phyloP scores from a whole-genome alignment of 2,329 filamentous ascomycete species.

The Exophiala calicioides region DNA sequence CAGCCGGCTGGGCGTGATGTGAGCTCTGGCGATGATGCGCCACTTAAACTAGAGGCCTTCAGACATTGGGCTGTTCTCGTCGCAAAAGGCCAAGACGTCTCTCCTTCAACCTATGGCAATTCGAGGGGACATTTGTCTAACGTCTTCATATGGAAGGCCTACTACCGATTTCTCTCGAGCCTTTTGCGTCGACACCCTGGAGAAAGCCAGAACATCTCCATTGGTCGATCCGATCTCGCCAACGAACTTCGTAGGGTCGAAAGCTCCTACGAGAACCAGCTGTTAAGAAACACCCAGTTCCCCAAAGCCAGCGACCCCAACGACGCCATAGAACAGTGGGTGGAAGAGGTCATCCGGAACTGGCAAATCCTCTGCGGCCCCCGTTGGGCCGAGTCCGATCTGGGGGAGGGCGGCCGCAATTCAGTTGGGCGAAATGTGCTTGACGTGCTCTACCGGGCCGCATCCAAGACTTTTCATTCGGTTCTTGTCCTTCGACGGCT shows the following conservation, averaged over 20 bases:
- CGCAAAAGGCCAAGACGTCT: constrained; percentile 19
- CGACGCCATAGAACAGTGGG: constrained; percentile 77
- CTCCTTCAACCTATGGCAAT: constrained; percentile 26
- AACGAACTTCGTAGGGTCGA: constrained; percentile 80
- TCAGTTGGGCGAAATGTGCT: constrained; percentile 74
- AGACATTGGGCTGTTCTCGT: constrained; percentile 43
- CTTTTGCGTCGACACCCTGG: constrained; percentile 60
- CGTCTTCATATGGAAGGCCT: constrained; percentile 78
- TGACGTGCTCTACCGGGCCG: constrained; percentile 83
- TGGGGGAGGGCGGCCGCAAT: constrained; percentile 78
- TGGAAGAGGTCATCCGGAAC: constrained; percentile 76
- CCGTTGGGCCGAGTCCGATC: constrained; percentile 75
- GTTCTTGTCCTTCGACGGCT: constrained; percentile 82
- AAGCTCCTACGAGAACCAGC: constrained; percentile 72
- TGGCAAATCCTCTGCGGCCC: constrained; percentile 81
- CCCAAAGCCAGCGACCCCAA: constrained; percentile 80
- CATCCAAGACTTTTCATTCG: constrained; percentile 93
- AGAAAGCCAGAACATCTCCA: constrained; percentile 13
- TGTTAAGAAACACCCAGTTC: constrained; percentile 78
- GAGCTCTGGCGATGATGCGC: constrained; percentile 15
- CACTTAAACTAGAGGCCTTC: constrained; percentile 51
- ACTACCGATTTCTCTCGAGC: constrained; percentile 77
- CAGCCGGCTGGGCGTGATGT: constrained; percentile 14
- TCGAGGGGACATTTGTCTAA: constrained; percentile 42
- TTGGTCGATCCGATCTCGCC: constrained; percentile 63